A percentile compares a stretch with the other conserved stretches of the same genome.
Conservation (phyloP, 2,329 filamentous ascomycete genomes). For the Colletotrichum chrysophilum region DNA sequence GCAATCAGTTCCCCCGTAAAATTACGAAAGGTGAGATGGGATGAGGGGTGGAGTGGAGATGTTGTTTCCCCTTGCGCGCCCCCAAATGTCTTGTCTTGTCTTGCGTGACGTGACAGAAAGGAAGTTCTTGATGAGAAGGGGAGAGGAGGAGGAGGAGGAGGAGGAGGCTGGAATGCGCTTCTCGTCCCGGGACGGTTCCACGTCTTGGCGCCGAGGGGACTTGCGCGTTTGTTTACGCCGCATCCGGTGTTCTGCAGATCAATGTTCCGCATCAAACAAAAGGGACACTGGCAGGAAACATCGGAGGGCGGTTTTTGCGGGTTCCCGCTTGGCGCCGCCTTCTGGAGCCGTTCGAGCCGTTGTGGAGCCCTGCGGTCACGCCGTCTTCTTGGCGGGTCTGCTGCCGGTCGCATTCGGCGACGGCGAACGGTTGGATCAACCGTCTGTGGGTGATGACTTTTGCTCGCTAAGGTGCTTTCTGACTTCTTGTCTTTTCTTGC, state of each 20-base stretch:
- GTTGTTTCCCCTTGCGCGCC: neutral
- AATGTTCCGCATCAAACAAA: neutral
- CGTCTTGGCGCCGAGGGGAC: neutral
- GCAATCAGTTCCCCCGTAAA: neutral
- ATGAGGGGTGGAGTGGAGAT: neutral
- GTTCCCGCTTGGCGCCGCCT: neutral
- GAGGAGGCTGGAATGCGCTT: neutral
- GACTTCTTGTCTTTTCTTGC: neutral
- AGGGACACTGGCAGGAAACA: neutral
- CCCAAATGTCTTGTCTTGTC: neutral
- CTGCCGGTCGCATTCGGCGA: neutral
- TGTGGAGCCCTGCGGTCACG: neutral
- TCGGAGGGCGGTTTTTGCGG: neutral
- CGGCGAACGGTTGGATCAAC: neutral
- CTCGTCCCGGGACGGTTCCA: neutral
- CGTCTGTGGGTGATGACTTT: neutral
- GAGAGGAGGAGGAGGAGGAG: neutral
- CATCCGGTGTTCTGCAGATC: neutral
- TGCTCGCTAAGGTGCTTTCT: neutral
- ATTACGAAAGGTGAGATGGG: neutral
- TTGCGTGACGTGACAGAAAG: neutral
- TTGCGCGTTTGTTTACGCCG: neutral
- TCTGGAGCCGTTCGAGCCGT: neutral
- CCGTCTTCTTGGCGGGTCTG: constrained; percentile 4
- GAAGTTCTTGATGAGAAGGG: neutral